Percentiles rank a stretch among this genome's conserved stretches.
phyloP scores from a whole-genome alignment of 2,329 filamentous ascomycete species.

The Xylariaceae sp. region DNA sequence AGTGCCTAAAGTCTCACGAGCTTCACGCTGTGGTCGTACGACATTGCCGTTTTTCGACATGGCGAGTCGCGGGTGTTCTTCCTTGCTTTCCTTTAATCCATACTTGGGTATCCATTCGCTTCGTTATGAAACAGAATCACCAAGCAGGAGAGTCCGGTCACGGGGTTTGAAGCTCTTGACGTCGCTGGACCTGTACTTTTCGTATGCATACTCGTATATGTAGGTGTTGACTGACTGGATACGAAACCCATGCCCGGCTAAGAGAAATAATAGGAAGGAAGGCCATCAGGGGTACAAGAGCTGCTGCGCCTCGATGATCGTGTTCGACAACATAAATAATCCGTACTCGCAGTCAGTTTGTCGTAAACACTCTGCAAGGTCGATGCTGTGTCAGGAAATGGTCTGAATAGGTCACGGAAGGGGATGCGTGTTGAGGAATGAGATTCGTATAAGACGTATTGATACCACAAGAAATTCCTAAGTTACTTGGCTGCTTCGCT shows the following conservation, averaged over 20 bases:
- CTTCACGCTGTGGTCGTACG: slow-evolving; percentile 3
- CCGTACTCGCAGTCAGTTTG: neutral
- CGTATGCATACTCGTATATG: neutral
- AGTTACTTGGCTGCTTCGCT: neutral
- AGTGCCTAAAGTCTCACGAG: slow-evolving; percentile 7
- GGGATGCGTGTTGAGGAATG: slow-evolving; percentile 5
- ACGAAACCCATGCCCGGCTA: neutral
- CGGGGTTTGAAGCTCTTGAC: neutral
- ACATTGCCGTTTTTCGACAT: neutral
- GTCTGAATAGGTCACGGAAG: slow-evolving; percentile 1
- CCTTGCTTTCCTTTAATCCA: neutral
- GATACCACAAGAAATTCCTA: slow-evolving; percentile 11
- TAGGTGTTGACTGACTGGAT: neutral
- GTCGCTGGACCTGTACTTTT: neutral
- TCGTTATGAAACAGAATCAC: neutral
- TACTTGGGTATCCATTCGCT: neutral
- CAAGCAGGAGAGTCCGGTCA: neutral
- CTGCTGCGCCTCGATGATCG: slow-evolving; percentile 3
- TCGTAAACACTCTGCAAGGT: neutral
- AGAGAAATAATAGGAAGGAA: neutral
- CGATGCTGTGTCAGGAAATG: slow-evolving; percentile 6
- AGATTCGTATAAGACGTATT: slow-evolving; percentile 10
- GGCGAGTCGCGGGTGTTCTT: neutral
- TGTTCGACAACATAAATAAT: slow-evolving; percentile 10
- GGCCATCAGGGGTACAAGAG: neutral